Evolutionary conservation across 2,329 filamentous ascomycete genomes (phyloP).

Genomic region (Verticillium longisporum): DNA sequence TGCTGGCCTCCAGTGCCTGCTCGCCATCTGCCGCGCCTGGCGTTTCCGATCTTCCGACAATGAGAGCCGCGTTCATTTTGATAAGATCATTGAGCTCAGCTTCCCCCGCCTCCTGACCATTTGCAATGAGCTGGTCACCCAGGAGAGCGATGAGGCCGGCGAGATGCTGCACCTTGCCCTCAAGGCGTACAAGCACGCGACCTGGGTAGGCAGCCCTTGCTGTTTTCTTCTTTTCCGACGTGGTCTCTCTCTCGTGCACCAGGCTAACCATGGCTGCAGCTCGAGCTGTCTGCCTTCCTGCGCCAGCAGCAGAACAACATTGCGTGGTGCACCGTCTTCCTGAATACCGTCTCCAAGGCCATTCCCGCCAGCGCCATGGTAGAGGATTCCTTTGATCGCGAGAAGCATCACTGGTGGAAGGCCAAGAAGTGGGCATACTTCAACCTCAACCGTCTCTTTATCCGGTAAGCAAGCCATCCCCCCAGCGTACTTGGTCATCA

Average conservation of each 20-base stretch:
- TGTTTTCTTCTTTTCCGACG: not conserved
- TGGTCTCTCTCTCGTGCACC: not conserved
- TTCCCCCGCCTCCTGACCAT: constrained; percentile 85
- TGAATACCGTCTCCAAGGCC: constrained; percentile 80
- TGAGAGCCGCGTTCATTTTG: constrained; percentile 73
- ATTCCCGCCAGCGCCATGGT: constrained; percentile 72
- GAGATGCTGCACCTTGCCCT: constrained; percentile 95
- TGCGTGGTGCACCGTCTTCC: constrained; percentile 92
- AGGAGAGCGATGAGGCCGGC: constrained; percentile 87
- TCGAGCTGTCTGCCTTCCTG: constrained; percentile 75
- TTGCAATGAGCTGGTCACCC: constrained; percentile 80
- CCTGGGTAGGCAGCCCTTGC: constrained; percentile 57
- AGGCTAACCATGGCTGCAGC: constrained; percentile 35
- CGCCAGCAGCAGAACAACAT: constrained; percentile 79
- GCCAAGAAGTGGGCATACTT: constrained; percentile 99
- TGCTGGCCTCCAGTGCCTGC: constrained; percentile 85
- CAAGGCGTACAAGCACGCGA: constrained; percentile 97
- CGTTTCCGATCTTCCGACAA: constrained; percentile 81
- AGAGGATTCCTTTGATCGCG: constrained; percentile 74
- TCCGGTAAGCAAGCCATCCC: constrained; percentile 53
- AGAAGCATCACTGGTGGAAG: constrained; percentile 98
- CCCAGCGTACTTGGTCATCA: not conserved
- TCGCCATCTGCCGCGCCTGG: constrained; percentile 93
- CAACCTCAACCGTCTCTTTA: constrained; percentile 91
- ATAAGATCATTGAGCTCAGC: constrained; percentile 85